Conservation (phyloP, 192 early-diverging fungal genomes). For the Lobulomyces angularis region DNA sequence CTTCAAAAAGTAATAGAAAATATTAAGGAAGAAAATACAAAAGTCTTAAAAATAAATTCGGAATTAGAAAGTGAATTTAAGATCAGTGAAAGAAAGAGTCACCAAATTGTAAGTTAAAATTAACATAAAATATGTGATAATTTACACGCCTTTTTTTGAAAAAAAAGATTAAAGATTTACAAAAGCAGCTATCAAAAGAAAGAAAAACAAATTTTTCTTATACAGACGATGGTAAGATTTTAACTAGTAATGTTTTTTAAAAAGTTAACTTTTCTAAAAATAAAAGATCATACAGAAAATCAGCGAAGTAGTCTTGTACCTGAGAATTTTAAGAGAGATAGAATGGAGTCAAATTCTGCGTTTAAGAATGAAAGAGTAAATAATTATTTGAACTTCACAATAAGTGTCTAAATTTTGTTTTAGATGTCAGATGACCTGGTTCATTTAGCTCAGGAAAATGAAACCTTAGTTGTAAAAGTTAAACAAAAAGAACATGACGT, state of each 20-base stretch:
- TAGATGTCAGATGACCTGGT: constrained; percentile 27
- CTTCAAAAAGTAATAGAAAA: constrained; percentile 5
- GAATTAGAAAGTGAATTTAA: constrained; percentile 30
- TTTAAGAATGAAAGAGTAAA: background rate
- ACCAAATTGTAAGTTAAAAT: constrained; percentile 25
- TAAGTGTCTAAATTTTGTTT: too few relatives aligned
- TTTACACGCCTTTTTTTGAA: too few relatives aligned
- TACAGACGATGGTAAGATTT: constrained; percentile 7
- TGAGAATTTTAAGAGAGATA: constrained; percentile 3
- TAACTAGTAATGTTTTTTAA: background rate
- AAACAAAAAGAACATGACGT: constrained; percentile 35
- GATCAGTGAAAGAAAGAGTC: constrained; percentile 23
- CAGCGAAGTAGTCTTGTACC: background rate
- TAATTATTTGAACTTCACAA: constrained; percentile 1
- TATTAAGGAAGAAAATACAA: constrained; percentile 18
- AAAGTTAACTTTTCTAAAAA: background rate
- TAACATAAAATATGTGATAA: constrained; percentile 3
- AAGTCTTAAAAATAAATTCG: constrained; percentile 14
- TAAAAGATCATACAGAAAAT: background rate
- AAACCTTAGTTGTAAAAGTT: constrained; percentile 26
- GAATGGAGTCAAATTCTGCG: constrained; percentile 2
- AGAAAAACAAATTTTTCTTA: constrained; percentile 10
- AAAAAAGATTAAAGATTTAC: constrained; percentile 38
- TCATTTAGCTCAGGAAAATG: constrained; percentile 34
- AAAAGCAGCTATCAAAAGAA: constrained; percentile 42